phyloP scores from a whole-genome alignment of 2,329 filamentous ascomycete species.

The Microdochium bolleyi region DNA sequence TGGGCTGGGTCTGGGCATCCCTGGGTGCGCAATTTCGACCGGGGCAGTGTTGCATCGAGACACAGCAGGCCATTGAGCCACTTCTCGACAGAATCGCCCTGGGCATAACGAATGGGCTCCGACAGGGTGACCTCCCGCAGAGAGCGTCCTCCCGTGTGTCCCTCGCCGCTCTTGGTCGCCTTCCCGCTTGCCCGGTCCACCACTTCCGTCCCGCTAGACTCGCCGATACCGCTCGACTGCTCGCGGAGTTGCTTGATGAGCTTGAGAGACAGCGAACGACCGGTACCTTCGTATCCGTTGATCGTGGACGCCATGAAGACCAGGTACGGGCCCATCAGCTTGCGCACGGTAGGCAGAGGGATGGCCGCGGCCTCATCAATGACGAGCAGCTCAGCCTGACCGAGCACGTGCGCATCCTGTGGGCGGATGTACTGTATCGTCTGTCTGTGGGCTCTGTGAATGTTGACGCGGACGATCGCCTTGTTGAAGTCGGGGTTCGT shows the following conservation, averaged over 20 bases:
- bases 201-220: constrained; percentile 50
- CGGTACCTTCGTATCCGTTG: constrained; percentile 97
- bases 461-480: constrained; percentile 93
- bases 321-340: constrained; percentile 92
- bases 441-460: constrained; percentile 89
- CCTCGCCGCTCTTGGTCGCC: constrained; percentile 54
- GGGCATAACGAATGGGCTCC: constrained; percentile 90
- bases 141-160: constrained; percentile 60
- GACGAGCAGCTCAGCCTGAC: constrained; percentile 89
- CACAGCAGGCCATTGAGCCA: constrained; percentile 95
- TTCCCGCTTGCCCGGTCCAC: constrained; percentile 75
- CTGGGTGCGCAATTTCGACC: constrained; percentile 60
- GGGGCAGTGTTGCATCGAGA: constrained; percentile 83
- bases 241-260: constrained; percentile 95
- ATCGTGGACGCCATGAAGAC: constrained; percentile 99
- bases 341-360: constrained; percentile 82
- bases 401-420: constrained; percentile 88
- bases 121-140: constrained; percentile 86
- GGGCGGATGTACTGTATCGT: constrained; percentile 98
- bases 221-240: constrained; percentile 65
- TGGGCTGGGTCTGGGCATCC: constrained; percentile 86
- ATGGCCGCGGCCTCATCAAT: constrained; percentile 98
- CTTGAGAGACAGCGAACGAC: constrained; percentile 88
- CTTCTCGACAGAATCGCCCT: constrained; percentile 85
- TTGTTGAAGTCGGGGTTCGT: constrained; percentile 99